These are phyloP conservation scores for Mollisiaceae sp. DNA, from an alignment of 2,329 filamentous ascomycete species.

Conservation along the genomic window DNA sequence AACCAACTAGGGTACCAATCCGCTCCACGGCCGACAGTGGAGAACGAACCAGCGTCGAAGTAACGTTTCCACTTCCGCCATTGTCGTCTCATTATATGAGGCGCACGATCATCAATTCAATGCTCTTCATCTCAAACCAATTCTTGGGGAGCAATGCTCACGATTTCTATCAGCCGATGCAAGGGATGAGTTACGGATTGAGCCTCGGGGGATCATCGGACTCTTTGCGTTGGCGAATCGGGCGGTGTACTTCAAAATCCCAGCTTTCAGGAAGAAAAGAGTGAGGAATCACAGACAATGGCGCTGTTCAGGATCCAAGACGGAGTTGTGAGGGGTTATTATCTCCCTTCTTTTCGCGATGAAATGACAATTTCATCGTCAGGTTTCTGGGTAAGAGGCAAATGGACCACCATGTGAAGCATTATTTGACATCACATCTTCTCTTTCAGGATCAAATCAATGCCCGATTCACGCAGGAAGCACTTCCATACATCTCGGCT, in stretches of 20 bases:
- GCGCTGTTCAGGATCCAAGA: conserved; percentile 16
- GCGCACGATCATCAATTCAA: neutral
- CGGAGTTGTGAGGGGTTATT: conserved; percentile 3
- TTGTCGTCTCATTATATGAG: neutral
- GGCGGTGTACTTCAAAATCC: neutral
- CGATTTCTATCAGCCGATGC: neutral
- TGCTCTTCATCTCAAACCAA: neutral
- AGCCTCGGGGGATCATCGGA: neutral
- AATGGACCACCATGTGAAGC: conserved; percentile 9
- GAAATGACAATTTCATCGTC: neutral
- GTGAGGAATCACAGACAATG: conserved; percentile 7
- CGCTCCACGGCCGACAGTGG: neutral
- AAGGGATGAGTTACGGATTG: conserved; percentile 2
- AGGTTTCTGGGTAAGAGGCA: conserved; percentile 21
- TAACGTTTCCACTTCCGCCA: conserved; percentile 7
- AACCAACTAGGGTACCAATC: neutral
- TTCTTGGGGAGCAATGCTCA: neutral
- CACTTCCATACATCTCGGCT: conserved; percentile 37
- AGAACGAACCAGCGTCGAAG: conserved; percentile 4
- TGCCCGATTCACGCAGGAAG: conserved; percentile 37
- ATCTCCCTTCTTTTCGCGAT: neutral
- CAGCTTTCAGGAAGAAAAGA: conserved; percentile 1
- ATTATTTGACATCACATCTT: neutral
- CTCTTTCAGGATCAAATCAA: conserved; percentile 36
- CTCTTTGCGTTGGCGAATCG: neutral